Evolutionary conservation across 2,329 filamentous ascomycete genomes (phyloP), one percentile per base, ranked within the genome.

Genomic region (Curvularia spicifera): DNA sequence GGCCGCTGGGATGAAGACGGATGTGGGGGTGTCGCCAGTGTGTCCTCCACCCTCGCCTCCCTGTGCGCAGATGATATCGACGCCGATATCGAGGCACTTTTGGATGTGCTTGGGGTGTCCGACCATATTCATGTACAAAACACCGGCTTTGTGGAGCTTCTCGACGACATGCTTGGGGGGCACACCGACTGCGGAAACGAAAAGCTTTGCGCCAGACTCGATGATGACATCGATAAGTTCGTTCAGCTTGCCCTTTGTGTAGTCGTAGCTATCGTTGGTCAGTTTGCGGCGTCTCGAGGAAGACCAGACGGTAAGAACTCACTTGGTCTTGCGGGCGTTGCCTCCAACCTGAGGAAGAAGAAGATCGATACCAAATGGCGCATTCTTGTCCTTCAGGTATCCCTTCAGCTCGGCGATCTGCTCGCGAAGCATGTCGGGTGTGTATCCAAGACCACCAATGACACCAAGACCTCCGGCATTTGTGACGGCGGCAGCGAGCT

Each of bases 91-190:
- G 63, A 99, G 85, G 80, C 92, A 96, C 85, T 98, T 99, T 81
- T 92, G 86, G 64, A 97, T 94, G 82, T 99, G 95, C 88, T 99
- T 99, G 75, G 95, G 94, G 85, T 99, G 95, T 68, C 95, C 95
- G 77, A 99, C 93, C 95, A 99, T 99, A 89, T 99, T 99, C 95
- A 98, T 98, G 85, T 96, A 97, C 68, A 96, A 85, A 69, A 99
- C 86, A 68, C 93, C 93, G 73, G 87, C 82, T 75, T 87, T 86
- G 86, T 99, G 95, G 46, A 99, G 88, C 76, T 87, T 90, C 67
- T 98, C 93, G 72, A 99, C 93, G 58, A 97, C 89, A 69, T 85
- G 82, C 80, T 91, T 91, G 67, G 95, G 92, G 43, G 95, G 93
- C 26, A 98, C 90, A 73, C 95, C 95, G 77, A 99, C 93, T 72